These are phyloP conservation scores for Entomortierella chlamydospora DNA, from an alignment of 192 early-diverging fungal genomes.

Conservation along the genomic window DNA sequence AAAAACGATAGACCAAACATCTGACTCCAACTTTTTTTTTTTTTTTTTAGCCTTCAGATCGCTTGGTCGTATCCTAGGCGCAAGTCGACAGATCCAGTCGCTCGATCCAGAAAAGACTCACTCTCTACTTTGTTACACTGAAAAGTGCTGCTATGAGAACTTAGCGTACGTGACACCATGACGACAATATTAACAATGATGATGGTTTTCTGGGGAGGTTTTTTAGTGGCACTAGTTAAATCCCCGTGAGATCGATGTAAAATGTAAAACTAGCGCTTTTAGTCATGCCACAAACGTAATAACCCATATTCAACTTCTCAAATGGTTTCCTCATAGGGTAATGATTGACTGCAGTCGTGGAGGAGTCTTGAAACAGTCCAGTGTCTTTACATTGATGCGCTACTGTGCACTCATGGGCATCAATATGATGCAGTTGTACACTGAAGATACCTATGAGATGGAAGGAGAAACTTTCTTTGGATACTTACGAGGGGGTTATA, in stretches of 20 bases:
- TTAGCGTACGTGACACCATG: conserved; percentile 28
- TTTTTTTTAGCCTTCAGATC: conserved; percentile 72
- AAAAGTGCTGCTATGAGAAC: conserved; percentile 39
- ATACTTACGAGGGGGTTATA: conserved; percentile 66
- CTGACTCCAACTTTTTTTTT: background rate
- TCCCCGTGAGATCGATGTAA: background rate
- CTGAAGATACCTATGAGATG: conserved; percentile 89
- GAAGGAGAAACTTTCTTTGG: conserved; percentile 46
- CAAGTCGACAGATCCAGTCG: conserved; percentile 44
- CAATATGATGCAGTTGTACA: conserved; percentile 91
- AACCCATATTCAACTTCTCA: background rate
- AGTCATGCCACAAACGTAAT: background rate
- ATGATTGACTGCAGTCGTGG: conserved; percentile 92
- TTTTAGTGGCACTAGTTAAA: too few relatives aligned
- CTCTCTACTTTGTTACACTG: conserved; percentile 35
- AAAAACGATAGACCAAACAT: background rate
- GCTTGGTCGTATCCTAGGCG: conserved; percentile 66
- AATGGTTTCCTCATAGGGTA: conserved; percentile 40
- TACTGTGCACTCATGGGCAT: conserved; percentile 87
- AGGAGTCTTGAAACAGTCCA: conserved; percentile 73
- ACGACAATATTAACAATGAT: background rate
- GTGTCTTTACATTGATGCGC: conserved; percentile 75
- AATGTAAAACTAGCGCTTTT: background rate
- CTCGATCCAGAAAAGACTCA: conserved; percentile 37
- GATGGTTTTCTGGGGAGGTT: background rate